phyloP scores from a whole-genome alignment of 2,329 filamentous ascomycete species.

The Phaeosphaeriaceae sp. region DNA sequence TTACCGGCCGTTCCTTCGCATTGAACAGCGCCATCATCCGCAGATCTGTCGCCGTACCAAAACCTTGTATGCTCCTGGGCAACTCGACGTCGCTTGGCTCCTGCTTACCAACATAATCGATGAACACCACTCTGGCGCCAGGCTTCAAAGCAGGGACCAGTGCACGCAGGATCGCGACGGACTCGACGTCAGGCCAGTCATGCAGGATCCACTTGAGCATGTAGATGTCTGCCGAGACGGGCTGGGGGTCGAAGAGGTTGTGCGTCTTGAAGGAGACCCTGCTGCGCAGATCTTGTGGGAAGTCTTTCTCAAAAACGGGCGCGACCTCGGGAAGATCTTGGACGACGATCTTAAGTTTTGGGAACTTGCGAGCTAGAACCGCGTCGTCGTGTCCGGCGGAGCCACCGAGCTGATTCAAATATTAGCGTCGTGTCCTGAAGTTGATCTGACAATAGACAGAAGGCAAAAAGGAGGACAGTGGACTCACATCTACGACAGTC shows the following conservation, averaged over 20 bases:
- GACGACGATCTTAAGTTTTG: constrained; percentile 38
- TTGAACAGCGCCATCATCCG: constrained; percentile 61
- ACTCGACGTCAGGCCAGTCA: constrained; percentile 64
- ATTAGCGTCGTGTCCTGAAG: too few species aligned
- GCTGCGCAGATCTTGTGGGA: constrained; percentile 28
- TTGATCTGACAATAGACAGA: neutral
- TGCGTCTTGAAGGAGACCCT: constrained; percentile 55
- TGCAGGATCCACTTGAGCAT: constrained; percentile 67
- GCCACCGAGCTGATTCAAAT: constrained; percentile 28
- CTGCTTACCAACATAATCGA: constrained; percentile 46
- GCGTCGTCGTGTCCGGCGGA: constrained; percentile 43
- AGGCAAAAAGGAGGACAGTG: neutral
- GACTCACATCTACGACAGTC: constrained; percentile 37
- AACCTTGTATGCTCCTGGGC: constrained; percentile 31
- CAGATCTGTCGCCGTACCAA: constrained; percentile 53
- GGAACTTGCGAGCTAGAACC: constrained; percentile 31
- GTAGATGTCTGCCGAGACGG: constrained; percentile 61
- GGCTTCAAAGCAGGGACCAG: constrained; percentile 64
- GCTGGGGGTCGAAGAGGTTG: constrained; percentile 66
- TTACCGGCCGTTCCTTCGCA: constrained; percentile 54
- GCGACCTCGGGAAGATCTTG: constrained; percentile 40
- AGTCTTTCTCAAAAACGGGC: constrained; percentile 30
- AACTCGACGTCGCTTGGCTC: constrained; percentile 33
- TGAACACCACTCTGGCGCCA: constrained; percentile 57
- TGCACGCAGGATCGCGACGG: constrained; percentile 45